Evolutionary conservation across 306 rosid species (phyloP).

Genomic region (Prunus persica): DNA sequence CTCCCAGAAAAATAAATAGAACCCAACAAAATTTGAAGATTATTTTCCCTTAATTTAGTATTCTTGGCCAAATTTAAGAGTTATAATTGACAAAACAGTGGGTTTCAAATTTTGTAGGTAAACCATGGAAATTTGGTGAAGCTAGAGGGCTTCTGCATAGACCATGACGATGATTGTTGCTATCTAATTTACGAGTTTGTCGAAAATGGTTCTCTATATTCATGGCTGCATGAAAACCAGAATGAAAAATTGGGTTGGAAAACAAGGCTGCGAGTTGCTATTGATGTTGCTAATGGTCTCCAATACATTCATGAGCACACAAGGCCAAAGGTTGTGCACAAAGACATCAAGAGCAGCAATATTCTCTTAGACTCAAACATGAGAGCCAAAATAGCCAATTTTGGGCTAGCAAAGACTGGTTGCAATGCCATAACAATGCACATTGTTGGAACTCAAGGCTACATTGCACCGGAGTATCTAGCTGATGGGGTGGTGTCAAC

Average conservation of each 20-base stretch:
- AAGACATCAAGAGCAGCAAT: conserved; percentile 91
- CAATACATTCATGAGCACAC: conserved; percentile 96
- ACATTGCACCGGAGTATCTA: conserved; percentile 85
- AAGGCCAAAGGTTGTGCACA: conserved; percentile 87
- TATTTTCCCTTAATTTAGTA: background rate
- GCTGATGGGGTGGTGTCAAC: conserved; percentile 82
- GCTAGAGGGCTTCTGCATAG: conserved; percentile 91
- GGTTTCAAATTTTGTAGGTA: conserved; percentile 47
- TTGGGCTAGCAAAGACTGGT: conserved; percentile 84
- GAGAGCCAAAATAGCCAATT: conserved; percentile 94
- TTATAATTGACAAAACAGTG: conserved; percentile 13
- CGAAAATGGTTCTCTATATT: conserved; percentile 73
- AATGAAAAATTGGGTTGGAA: conserved; percentile 57
- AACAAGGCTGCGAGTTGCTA: conserved; percentile 60
- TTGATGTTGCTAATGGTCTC: conserved; percentile 88
- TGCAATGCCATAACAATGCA: conserved; percentile 95
- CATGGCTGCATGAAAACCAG: conserved; percentile 60
- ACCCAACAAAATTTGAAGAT: background rate
- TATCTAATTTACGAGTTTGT: conserved; percentile 80
- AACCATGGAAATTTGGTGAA: conserved; percentile 96
- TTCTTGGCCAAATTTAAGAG: background rate
- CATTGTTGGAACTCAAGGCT: conserved; percentile 95
- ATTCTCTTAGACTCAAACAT: conserved; percentile 74
- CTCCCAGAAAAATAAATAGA: too few species aligned
- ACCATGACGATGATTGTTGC: conserved; percentile 63